Base-by-base conservation (phyloP, 441 rosid genomes). In the Croton laevigatus region DNA sequence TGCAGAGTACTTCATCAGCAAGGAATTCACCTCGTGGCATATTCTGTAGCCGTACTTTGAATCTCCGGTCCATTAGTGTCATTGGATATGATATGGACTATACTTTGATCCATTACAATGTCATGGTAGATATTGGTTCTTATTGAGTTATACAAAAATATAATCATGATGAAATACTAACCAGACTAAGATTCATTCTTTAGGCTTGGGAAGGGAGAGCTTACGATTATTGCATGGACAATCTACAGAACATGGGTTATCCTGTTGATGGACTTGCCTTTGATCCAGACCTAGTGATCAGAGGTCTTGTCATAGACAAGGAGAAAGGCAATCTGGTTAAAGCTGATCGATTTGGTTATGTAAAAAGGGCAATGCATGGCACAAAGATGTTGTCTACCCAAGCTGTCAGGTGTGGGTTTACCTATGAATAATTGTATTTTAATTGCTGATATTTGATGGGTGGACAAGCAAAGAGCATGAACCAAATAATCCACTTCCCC, bases 161-260 rank as follows among this genome's bases (percentile, higher is more conserved):
- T 62, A 36, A 17, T 57, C 9, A 36, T 68, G 22, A 13, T n/a
- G 17, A 8, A 8, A 0, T 14, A 36, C 17, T 45, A 16, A 72
- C 45, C 48, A 48, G 62, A 57, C 51, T 36, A 45, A 59, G 6
- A 48, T 70, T 66, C 59, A 46, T 64, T 61, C 68, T 65, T 69
- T 82, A 94, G 98, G 97, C 99, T 73, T 94, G 99, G 99, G 99
- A 94, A 89, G 99, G 99, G 51, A 86, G 88, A 59, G 99, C 99
- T 65, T 94, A 94, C 70, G 99, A 94, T 73, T 92, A 94, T 80
- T 92, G 99, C 80, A 81, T 92, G 99, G 93, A 85, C 38, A 94
- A 94, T 84, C 82, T 94, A 16, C 82, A 67, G 79, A 84, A 77
- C 76, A 77, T 94, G 94, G 99, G 97, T 46, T 94, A 84, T 78